Evolutionary conservation across 208 protist species (phyloP).

Genomic region (Leishmania major): DNA sequence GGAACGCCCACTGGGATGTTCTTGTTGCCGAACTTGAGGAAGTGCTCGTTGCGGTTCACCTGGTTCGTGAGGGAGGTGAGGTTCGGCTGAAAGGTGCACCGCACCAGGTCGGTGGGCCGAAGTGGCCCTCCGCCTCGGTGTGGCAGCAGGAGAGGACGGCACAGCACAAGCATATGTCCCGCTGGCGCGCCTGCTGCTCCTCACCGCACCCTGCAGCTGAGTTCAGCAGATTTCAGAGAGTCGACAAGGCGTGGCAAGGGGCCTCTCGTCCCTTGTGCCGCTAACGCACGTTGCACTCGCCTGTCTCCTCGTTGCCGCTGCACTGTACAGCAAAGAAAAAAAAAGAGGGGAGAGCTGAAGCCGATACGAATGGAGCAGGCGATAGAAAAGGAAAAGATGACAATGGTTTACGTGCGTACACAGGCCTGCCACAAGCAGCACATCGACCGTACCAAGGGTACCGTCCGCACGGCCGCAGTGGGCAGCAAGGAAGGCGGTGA

Average conservation of each 20-base stretch:
- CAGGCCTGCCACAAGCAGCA: not conserved
- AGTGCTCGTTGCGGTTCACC: constrained; percentile 69
- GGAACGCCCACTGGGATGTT: constrained; percentile 54
- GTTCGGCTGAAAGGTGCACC: constrained; percentile 68
- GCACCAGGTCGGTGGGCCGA: constrained; percentile 20
- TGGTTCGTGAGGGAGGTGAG: constrained; percentile 87
- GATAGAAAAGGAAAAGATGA: not conserved
- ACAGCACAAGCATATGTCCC: not conserved
- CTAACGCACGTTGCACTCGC: not conserved
- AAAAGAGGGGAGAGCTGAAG: not conserved
- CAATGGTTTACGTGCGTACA: not conserved
- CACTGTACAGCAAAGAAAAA: not conserved
- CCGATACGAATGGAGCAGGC: not conserved
- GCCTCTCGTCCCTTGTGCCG: not conserved
- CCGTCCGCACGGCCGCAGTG: not conserved
- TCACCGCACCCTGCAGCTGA: not conserved
- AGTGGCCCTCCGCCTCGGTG: constrained; percentile 11
- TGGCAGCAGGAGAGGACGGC: not conserved
- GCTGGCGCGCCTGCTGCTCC: not conserved
- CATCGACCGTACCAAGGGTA: not conserved
- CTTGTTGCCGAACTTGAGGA: constrained; percentile 72
- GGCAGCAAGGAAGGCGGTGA: not conserved
- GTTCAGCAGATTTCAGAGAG: not conserved
- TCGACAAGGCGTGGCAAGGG: not conserved
- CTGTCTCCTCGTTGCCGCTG: not conserved